A percentile compares a stretch with the other conserved stretches of the same genome.
Evolutionary conservation across 495 filamentous ascomycete genomes (phyloP).

Genomic region (Xeromyces bisporus): DNA sequence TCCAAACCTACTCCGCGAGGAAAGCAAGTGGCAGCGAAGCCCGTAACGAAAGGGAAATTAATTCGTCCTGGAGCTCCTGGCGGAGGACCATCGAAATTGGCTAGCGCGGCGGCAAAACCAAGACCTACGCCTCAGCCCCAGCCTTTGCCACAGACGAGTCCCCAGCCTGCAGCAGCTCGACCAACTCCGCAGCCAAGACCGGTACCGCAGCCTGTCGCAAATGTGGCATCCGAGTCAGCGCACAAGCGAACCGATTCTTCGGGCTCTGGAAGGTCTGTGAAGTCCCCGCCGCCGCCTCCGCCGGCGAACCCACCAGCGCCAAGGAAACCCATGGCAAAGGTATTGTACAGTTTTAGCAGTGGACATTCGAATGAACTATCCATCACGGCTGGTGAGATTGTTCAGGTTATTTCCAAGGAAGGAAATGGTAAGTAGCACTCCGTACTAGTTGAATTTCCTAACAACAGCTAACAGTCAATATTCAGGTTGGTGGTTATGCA

Average conservation of each 20-base stretch:
- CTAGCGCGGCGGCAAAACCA: conserved; percentile 33
- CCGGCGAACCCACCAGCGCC: conserved; percentile 44
- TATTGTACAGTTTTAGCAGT: conserved; percentile 75
- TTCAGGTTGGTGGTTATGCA: conserved; percentile 87
- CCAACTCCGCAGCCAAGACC: conserved; percentile 18
- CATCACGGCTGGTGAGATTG: conserved; percentile 56
- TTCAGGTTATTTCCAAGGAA: conserved; percentile 80
- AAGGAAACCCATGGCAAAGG: conserved; percentile 64
- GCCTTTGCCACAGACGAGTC: conserved; percentile 20
- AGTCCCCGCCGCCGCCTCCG: conserved; percentile 54
- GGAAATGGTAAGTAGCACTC: conserved; percentile 52
- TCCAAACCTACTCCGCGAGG: conserved; percentile 73
- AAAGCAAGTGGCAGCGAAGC: conserved; percentile 68
- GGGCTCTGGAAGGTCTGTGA: conserved; percentile 37
- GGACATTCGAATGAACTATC: conserved; percentile 64
- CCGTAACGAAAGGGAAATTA: conserved; percentile 77
- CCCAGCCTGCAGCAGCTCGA: conserved; percentile 30
- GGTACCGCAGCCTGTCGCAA: conserved; percentile 31
- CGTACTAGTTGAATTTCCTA: neutral
- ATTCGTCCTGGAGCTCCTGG: conserved; percentile 78
- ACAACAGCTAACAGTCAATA: conserved; percentile 10
- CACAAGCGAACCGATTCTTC: conserved; percentile 38
- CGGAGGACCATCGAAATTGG: conserved; percentile 57
- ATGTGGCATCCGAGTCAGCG: conserved; percentile 22
- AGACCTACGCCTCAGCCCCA: conserved; percentile 16